A percentile compares a stretch with the other conserved stretches of the same genome.
Conservation (phyloP, 1,284 basidiomycete genomes). For the Ustilago curta region DNA sequence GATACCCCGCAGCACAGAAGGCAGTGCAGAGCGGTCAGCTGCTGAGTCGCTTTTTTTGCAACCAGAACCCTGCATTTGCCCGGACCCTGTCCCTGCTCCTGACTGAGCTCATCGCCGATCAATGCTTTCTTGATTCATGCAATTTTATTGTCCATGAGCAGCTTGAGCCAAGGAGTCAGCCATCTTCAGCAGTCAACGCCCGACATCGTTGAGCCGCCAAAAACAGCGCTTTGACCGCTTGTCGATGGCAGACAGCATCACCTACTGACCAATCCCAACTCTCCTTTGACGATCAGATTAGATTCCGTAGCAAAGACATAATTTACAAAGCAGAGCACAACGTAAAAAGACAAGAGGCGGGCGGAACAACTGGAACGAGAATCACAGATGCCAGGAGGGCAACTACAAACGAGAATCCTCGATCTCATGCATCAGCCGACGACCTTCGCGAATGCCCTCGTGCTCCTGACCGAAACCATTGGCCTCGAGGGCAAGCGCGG, state of each 20-base stretch:
- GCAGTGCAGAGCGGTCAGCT: constrained; percentile 8
- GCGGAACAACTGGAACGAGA: background rate
- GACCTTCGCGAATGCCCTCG: constrained; percentile 58
- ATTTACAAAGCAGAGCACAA: no score
- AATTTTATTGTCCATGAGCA: background rate
- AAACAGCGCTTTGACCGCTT: no score
- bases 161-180: no score
- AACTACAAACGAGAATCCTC: constrained; percentile 41
- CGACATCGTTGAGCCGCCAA: no score
- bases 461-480: constrained; percentile 51
- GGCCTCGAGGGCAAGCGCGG: constrained; percentile 48
- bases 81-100: no score
- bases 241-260: no score
- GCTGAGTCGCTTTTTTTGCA: constrained; percentile 19
- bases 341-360: background rate
- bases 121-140: background rate
- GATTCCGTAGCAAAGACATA: no score
- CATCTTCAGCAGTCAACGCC: background rate
- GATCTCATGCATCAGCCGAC: constrained; percentile 53
- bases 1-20: background rate
- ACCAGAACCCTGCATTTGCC: constrained; percentile 37
- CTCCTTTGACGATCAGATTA: no score
- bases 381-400: background rate
- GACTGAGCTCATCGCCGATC: no score
- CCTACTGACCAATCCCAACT: no score